Evolutionary conservation across 2,329 filamentous ascomycete species (phyloP).

Genomic region (Plenodomus lindquistii): DNA sequence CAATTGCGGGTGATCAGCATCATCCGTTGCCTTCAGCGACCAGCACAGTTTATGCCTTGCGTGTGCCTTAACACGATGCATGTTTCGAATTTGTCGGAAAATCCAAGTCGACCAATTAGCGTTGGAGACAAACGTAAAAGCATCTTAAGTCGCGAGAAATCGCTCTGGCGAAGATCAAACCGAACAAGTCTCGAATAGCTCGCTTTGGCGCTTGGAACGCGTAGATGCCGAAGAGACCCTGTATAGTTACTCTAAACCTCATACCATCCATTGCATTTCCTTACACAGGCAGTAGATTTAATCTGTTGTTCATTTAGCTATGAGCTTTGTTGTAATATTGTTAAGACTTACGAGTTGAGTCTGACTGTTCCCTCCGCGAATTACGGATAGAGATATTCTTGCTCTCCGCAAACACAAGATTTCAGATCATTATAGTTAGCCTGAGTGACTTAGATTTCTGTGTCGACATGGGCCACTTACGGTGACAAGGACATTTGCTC

Average conservation of each 20-base stretch:
- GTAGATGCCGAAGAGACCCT: neutral
- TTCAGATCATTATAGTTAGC: too few species aligned
- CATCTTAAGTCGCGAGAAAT: constrained; percentile 5
- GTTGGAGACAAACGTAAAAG: constrained; percentile 2
- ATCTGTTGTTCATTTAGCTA: too few species aligned
- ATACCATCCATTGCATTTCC: neutral
- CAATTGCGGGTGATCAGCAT: constrained; percentile 11
- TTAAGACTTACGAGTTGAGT: too few species aligned
- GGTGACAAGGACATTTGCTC: too few species aligned
- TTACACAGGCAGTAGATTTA: neutral
- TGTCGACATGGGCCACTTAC: too few species aligned
- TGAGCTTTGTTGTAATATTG: too few species aligned
- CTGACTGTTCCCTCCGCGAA: too few species aligned
- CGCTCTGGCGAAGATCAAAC: constrained; percentile 20
- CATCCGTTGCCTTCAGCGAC: constrained; percentile 15
- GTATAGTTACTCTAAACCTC: neutral
- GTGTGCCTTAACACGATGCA: constrained; percentile 14
- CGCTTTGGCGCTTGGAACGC: constrained; percentile 22
- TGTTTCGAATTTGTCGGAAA: constrained; percentile 30
- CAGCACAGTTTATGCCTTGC: constrained; percentile 2
- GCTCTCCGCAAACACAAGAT: too few species aligned
- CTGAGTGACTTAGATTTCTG: too few species aligned
- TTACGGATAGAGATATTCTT: too few species aligned
- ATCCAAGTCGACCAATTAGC: constrained; percentile 1
- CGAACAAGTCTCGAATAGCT: constrained; percentile 20